These are phyloP conservation scores for Aspergillus sp. DNA, from an alignment of 2,329 filamentous ascomycete genomes.

Conservation along the genomic window DNA sequence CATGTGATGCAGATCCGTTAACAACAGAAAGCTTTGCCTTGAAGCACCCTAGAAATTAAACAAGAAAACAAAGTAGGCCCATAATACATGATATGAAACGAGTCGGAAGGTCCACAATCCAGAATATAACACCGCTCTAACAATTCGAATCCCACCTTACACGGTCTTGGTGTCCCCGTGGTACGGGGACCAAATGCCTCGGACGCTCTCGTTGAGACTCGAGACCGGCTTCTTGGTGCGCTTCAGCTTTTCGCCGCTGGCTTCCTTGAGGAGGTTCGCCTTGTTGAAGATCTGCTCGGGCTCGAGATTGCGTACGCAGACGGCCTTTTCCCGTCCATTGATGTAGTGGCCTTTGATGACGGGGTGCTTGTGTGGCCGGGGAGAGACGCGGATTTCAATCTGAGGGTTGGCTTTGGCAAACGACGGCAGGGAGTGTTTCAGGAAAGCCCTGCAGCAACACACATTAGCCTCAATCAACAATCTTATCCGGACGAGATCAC, in stretches of 20 bases:
- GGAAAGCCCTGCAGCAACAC: constrained; percentile 64
- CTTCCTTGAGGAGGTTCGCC: constrained; percentile 51
- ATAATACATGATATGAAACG: constrained; percentile 30
- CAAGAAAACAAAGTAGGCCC: constrained; percentile 21
- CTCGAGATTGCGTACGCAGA: constrained; percentile 86
- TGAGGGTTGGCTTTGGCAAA: constrained; percentile 82
- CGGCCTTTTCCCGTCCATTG: constrained; percentile 79
- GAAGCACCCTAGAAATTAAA: constrained; percentile 12
- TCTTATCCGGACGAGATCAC: constrained; percentile 23
- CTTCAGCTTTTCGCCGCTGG: constrained; percentile 50
- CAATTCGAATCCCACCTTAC: constrained; percentile 28
- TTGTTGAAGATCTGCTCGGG: constrained; percentile 79
- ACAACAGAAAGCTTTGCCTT: constrained; percentile 14
- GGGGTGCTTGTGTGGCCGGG: constrained; percentile 85
- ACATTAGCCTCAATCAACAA: background rate
- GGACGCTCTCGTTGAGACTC: constrained; percentile 63
- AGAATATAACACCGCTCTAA: constrained; percentile 18
- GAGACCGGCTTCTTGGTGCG: constrained; percentile 58
- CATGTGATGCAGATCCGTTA: constrained; percentile 24
- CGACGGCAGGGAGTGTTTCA: constrained; percentile 69
- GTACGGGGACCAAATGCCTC: constrained; percentile 65
- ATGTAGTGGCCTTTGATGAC: constrained; percentile 88
- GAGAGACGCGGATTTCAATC: constrained; percentile 89
- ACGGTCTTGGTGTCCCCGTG: constrained; percentile 56
- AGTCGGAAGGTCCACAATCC: constrained; percentile 11